phyloP scores from a whole-genome alignment of 2,329 filamentous ascomycete genomes.

The Magnaporthiopsis incrustans region DNA sequence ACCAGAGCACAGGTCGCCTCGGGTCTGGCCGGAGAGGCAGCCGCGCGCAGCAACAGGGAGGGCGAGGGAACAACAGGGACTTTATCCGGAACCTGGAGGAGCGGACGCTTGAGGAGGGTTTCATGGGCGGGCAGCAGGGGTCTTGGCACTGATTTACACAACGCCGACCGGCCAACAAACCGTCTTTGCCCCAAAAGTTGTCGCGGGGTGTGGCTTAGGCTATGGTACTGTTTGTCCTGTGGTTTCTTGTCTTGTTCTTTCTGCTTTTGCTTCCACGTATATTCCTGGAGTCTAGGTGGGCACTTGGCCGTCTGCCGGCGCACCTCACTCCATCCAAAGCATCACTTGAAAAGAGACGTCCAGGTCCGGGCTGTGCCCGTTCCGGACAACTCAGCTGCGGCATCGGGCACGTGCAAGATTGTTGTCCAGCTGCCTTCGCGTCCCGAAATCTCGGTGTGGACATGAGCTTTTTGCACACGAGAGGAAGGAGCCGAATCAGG shows the following conservation, averaged over 20 bases:
- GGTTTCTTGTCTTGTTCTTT: neutral
- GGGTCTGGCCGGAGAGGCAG: slow-evolving; percentile 64
- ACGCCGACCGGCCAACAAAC: neutral
- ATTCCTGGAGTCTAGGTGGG: neutral
- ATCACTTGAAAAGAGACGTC: neutral
- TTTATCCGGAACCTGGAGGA: slow-evolving; percentile 95
- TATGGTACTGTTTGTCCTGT: neutral
- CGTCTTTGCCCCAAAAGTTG: neutral
- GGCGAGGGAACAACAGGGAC: slow-evolving; percentile 61
- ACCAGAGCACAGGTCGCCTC: slow-evolving; percentile 41
- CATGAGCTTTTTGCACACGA: neutral
- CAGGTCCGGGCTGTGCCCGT: neutral
- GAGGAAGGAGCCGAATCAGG: neutral
- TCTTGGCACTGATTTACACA: slow-evolving; percentile 55
- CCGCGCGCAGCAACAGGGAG: slow-evolving; percentile 50
- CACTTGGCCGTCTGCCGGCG: neutral
- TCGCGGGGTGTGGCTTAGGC: too few species aligned
- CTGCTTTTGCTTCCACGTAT: neutral
- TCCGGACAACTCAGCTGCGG: neutral
- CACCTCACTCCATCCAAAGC: neutral
- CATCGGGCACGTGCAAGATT: neutral
- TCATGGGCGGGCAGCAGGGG: slow-evolving; percentile 55
- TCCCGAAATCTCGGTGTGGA: neutral
- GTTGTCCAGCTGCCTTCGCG: neutral
- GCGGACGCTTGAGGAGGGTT: slow-evolving; percentile 86